Conservation (phyloP, 2,329 filamentous ascomycete species). For the Chaetomium globosum region DNA sequence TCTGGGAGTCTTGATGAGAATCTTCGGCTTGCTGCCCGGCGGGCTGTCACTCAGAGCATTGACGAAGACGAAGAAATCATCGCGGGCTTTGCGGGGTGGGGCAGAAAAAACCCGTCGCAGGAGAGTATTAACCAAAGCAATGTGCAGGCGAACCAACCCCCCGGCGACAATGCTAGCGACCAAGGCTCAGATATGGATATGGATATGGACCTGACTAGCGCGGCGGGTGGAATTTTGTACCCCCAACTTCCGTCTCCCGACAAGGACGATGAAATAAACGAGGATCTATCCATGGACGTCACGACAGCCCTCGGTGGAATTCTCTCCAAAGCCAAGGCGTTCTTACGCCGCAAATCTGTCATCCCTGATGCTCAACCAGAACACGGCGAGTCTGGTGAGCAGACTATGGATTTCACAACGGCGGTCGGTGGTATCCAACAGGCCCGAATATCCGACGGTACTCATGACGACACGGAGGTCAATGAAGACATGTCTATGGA, state of each 20-base stretch:
- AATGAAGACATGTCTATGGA: conserved; percentile 81
- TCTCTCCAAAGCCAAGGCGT: conserved; percentile 51
- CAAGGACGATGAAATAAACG: conserved; percentile 47
- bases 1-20: conserved; percentile 76
- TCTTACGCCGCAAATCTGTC: conserved; percentile 36
- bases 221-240: conserved; percentile 49
- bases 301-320: conserved; percentile 83
- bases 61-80: conserved; percentile 71
- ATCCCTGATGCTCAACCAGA: conserved; percentile 35
- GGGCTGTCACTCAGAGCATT: conserved; percentile 73
- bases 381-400: conserved; percentile 54
- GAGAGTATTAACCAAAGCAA: conserved; percentile 16
- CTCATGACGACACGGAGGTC: conserved; percentile 46
- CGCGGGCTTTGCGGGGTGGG: conserved; percentile 73
- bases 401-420: conserved; percentile 84
- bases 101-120: conserved; percentile 53
- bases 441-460: conserved; percentile 38
- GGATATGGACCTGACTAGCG: conserved; percentile 65
- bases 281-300: conserved; percentile 92
- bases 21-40: conserved; percentile 71
- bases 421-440: conserved; percentile 71
- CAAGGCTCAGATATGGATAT: conserved; percentile 47
- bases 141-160: background rate
- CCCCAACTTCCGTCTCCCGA: conserved; percentile 26
- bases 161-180: conserved; percentile 49